A percentile compares a stretch with the other conserved stretches of the same genome.
Conservation (phyloP, 345 rosid genomes). For the Zanthoxylum bungeanum region DNA sequence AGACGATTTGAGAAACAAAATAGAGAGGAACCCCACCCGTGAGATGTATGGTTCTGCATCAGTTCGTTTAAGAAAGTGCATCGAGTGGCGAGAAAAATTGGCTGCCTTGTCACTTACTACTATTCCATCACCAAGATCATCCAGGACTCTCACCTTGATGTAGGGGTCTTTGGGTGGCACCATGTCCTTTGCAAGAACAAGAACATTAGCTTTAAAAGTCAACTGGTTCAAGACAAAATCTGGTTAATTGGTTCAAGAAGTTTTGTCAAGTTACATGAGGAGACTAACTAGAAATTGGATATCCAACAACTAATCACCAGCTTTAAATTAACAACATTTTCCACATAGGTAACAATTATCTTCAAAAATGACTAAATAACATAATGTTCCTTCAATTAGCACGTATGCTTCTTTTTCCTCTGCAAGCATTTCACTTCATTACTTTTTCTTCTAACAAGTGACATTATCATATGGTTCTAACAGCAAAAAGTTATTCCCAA, state of each 20-base stretch:
- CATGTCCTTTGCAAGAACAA: constrained; percentile 63
- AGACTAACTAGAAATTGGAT: background rate
- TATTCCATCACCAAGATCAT: constrained; percentile 74
- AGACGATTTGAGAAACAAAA: background rate
- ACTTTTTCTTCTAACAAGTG: background rate
- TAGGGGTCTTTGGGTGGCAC: constrained; percentile 98
- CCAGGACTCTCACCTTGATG: constrained; percentile 81
- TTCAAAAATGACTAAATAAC: background rate
- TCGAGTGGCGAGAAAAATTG: constrained; percentile 73
- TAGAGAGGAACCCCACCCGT: constrained; percentile 51
- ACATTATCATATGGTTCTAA: background rate
- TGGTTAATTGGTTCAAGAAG: background rate
- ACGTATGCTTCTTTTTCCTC: background rate
- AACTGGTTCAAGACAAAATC: background rate
- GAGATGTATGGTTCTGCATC: constrained; percentile 88
- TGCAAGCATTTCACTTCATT: background rate
- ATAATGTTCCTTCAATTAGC: background rate
- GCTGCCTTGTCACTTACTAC: constrained; percentile 67
- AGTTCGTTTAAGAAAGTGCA: constrained; percentile 92
- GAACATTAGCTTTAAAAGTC: background rate
- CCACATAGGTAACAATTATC: background rate
- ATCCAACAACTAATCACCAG: background rate
- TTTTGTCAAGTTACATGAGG: background rate
- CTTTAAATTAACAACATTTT: background rate
- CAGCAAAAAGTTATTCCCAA: background rate